A percentile compares a stretch with the other conserved stretches of the same genome.
phyloP scores from a whole-genome alignment of 2,329 filamentous ascomycete genomes.

The Chaetomium sp. region DNA sequence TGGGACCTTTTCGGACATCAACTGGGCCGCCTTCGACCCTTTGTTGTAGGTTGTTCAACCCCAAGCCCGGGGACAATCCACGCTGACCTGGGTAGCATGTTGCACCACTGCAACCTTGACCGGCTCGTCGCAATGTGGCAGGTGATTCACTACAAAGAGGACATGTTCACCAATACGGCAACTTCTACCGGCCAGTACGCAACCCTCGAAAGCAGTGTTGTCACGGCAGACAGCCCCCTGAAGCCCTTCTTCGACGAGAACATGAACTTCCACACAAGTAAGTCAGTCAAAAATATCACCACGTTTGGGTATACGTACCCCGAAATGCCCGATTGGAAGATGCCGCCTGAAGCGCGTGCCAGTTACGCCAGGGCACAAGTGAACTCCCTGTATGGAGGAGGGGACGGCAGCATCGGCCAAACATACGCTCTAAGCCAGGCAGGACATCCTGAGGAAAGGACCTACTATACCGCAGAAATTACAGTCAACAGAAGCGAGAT shows the following conservation, averaged over 20 bases:
- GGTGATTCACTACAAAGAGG: conserved; percentile 33
- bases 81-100: conserved; percentile 42
- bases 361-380: conserved; percentile 65
- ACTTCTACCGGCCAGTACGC: conserved; percentile 42
- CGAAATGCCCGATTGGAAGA: conserved; percentile 51
- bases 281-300: conserved; percentile 37
- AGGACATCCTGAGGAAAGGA: background rate
- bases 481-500: conserved; percentile 44
- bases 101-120: conserved; percentile 61
- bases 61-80: background rate
- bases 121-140: conserved; percentile 55
- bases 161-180: conserved; percentile 39
- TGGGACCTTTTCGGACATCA: conserved; percentile 41
- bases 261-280: conserved; percentile 48
- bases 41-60: conserved; percentile 7
- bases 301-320: conserved; percentile 48
- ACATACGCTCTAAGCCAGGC: background rate
- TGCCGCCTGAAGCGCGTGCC: conserved; percentile 61
- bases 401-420: background rate
- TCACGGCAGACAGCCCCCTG: conserved; percentile 46
- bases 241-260: conserved; percentile 51
- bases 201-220: conserved; percentile 46
- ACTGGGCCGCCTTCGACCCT: conserved; percentile 50
- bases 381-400: conserved; percentile 50
- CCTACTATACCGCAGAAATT: conserved; percentile 44